phyloP scores from a whole-genome alignment of 305 asterid genomes.

The Ajuga reptans region DNA sequence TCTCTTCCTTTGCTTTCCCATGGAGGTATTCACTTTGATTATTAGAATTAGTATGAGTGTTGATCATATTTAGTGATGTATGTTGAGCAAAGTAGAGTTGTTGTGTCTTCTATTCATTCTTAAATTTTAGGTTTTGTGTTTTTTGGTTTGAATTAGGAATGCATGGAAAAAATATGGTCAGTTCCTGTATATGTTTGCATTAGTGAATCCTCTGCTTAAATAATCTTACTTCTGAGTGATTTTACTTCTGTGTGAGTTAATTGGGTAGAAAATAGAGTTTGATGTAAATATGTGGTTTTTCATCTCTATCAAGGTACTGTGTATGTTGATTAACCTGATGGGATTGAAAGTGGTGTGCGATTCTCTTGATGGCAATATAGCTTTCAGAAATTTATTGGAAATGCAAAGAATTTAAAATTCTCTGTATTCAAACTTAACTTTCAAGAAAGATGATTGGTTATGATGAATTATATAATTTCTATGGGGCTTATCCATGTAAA shows the following conservation, averaged over 20 bases:
- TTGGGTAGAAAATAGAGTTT: no score
- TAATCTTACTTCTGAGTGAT: neutral
- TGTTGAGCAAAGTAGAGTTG: neutral
- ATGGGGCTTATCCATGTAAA: neutral
- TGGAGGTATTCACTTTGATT: slow-evolving; percentile 27
- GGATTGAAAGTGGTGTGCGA: neutral
- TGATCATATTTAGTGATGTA: neutral
- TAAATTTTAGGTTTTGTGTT: neutral
- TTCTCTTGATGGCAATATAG: neutral
- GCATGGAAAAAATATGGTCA: neutral
- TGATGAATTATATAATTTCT: neutral
- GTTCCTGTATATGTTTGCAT: neutral
- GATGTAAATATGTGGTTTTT: neutral
- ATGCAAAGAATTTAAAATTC: neutral
- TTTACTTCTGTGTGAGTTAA: neutral
- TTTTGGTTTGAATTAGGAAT: neutral
- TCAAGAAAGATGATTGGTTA: neutral
- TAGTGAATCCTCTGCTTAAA: neutral
- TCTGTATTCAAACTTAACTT: neutral
- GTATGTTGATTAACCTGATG: neutral
- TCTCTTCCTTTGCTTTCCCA: slow-evolving; percentile 39
- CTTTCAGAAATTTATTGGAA: no score
- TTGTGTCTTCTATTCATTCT: neutral
- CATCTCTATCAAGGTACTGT: neutral
- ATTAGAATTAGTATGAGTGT: neutral